Conservation (phyloP, 2,329 filamentous ascomycete species). For the Aspergillus sp. region DNA sequence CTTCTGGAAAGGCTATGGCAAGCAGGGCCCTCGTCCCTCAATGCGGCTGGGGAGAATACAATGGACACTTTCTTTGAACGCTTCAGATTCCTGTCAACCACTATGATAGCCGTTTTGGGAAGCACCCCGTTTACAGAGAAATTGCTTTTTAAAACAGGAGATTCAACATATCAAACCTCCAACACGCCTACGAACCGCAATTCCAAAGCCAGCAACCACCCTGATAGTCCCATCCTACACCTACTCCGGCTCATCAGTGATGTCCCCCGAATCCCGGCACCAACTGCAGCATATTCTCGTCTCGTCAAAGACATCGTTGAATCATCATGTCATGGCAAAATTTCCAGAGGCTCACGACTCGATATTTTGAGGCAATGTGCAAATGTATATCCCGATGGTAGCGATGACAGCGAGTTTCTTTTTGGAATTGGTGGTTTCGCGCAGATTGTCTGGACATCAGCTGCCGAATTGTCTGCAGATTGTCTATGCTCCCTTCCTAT, state of each 20-base stretch:
- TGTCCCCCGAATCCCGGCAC: conserved; percentile 15
- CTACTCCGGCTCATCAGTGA: conserved; percentile 36
- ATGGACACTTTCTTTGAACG: conserved; percentile 46
- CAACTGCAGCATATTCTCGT: conserved; percentile 26
- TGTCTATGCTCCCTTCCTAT: conserved; percentile 42
- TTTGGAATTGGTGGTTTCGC: conserved; percentile 13
- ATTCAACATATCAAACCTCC: conserved; percentile 53
- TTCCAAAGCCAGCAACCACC: conserved; percentile 24
- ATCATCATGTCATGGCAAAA: conserved; percentile 33
- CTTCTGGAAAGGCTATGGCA: conserved; percentile 71
- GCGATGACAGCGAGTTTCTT: conserved; percentile 16
- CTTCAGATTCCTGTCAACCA: conserved; percentile 52
- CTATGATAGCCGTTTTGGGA: conserved; percentile 53
- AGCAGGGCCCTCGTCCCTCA: conserved; percentile 45
- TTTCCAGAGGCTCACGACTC: conserved; percentile 37
- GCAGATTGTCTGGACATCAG: conserved; percentile 36
- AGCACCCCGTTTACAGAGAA: conserved; percentile 52
- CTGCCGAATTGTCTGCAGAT: conserved; percentile 32
- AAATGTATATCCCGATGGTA: conserved; percentile 24
- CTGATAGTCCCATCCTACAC: conserved; percentile 40
- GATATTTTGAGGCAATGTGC: conserved; percentile 40
- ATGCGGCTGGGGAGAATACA: conserved; percentile 25
- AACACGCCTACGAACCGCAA: conserved; percentile 38
- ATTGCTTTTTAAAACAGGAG: conserved; percentile 52
- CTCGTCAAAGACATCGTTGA: conserved; percentile 33